Evolutionary conservation across 805 yeast species (phyloP).

Genomic region (Priceomyces fermenticarens): DNA sequence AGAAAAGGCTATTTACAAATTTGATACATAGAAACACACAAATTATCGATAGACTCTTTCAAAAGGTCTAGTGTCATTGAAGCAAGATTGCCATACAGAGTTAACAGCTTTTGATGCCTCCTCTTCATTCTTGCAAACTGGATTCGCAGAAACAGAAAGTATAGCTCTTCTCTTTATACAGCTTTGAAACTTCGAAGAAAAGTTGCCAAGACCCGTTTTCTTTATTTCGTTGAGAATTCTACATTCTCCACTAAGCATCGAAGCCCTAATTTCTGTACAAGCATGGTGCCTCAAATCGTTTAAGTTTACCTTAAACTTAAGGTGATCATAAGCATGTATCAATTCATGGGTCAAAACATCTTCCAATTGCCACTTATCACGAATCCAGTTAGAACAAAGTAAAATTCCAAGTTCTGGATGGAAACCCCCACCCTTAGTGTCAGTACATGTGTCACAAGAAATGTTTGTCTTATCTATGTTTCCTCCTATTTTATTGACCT

Average conservation of each 20-base stretch:
- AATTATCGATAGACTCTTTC: constrained; percentile 70
- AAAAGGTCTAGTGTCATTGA: constrained; percentile 92
- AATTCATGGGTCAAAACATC: constrained; percentile 91
- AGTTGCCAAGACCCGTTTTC: constrained; percentile 47
- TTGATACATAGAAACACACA: neutral
- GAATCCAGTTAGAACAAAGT: constrained; percentile 79
- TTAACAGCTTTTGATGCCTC: constrained; percentile 79
- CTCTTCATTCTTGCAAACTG: constrained; percentile 66
- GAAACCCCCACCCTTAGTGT: constrained; percentile 83
- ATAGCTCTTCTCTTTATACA: constrained; percentile 90
- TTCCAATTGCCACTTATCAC: constrained; percentile 76
- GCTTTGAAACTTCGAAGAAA: constrained; percentile 81
- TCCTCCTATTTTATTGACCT: constrained; percentile 61
- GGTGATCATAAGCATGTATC: constrained; percentile 88
- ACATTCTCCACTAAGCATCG: constrained; percentile 92
- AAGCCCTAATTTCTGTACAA: constrained; percentile 93
- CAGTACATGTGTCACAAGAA: constrained; percentile 81
- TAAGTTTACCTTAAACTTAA: constrained; percentile 87
- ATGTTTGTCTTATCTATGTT: constrained; percentile 53
- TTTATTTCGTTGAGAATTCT: constrained; percentile 81
- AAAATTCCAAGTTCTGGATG: constrained; percentile 86
- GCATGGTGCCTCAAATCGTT: constrained; percentile 87
- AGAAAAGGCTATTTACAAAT: no score
- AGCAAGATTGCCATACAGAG: constrained; percentile 90
- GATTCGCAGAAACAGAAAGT: constrained; percentile 81